These are phyloP conservation scores for Colletotrichum sp. DNA, from an alignment of 2,329 filamentous ascomycete species.

Conservation along the genomic window DNA sequence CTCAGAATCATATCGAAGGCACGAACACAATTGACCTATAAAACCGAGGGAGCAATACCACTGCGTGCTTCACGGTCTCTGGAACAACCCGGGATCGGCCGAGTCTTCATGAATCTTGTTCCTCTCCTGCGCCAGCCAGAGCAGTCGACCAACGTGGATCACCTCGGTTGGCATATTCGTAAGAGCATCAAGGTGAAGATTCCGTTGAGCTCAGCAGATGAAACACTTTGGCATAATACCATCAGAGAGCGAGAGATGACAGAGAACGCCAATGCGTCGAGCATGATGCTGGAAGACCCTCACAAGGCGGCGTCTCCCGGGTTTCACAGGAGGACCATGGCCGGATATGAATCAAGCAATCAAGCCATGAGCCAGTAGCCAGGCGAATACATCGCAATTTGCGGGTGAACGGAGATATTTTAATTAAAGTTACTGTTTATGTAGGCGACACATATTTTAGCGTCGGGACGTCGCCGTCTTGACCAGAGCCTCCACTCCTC, in stretches of 20 bases:
- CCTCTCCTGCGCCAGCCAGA: background rate
- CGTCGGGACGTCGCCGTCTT: background rate
- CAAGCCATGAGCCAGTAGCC: no score
- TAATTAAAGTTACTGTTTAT: fast-evolving
- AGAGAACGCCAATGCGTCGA: background rate
- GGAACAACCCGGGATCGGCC: fast-evolving
- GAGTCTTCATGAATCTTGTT: fast-evolving
- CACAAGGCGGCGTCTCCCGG: background rate
- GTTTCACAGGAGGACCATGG: fast-evolving
- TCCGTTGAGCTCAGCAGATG: background rate
- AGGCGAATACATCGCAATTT: no score
- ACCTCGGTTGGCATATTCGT: background rate
- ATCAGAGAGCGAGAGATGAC: background rate
- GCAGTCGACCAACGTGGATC: background rate
- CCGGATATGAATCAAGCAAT: background rate
- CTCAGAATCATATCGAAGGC: background rate
- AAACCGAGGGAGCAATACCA: fast-evolving
- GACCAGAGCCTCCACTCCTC: background rate
- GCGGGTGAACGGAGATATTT: no score
- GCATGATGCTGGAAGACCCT: background rate
- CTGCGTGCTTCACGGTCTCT: background rate
- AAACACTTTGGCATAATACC: background rate
- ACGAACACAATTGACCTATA: background rate
- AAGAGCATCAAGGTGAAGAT: background rate
- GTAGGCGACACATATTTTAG: background rate